Base-by-base conservation (phyloP, 768 basidiomycete species). In the Galerina sulciceps region DNA sequence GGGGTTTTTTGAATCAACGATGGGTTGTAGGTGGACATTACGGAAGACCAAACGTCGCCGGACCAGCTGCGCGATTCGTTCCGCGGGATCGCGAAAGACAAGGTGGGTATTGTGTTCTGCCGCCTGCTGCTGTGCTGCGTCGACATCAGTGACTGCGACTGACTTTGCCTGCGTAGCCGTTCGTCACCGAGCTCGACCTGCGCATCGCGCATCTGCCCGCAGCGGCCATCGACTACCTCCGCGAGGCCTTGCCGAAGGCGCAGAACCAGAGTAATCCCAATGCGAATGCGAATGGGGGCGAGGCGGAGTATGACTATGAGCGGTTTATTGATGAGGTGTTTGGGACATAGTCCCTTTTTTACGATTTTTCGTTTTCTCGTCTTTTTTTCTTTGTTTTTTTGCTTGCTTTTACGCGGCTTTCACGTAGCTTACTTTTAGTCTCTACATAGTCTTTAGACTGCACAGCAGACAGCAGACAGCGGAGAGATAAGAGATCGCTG, bases 51-150 rank as follows among this genome's bases (percentile, higher is more conserved):
- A 56, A 94, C 93, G 3, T 91, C 95, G 3, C 85, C 90, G 0
- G 94, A 95, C 40, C 96, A 98, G 68, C 82, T 99, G 64, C 87
- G 91, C 17, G 94, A 94, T 58, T 87, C 96, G 1, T 99, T 99
- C 86, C 88, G 93, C 26, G 91, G 91, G 3, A 91, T 97, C 14
- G 94, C 96, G 1, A 84, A 80, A 10, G 90, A 94, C 69, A 98
- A 98, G 85, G 96, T 91, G 53, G 31, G 80, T 38, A 44, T 38
- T 42, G 44, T 53, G 41, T 17, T 23, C 26, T 5, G 40, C 18
- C 10, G 4, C 17, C 10, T n/a, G 15, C 40, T 11, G 11, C 55
- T 35, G 23, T 52, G 23, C 51, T 59, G 45, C 40, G 31, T 59
- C 57, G 15, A 22, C n/a, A n/a, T n/a, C n/a, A 46, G 38, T 48